A percentile compares a stretch with the other conserved stretches of the same genome.
These are phyloP conservation scores for Diophrys appendiculata DNA, from an alignment of 73 alveolate species.

Conservation along the genomic window DNA sequence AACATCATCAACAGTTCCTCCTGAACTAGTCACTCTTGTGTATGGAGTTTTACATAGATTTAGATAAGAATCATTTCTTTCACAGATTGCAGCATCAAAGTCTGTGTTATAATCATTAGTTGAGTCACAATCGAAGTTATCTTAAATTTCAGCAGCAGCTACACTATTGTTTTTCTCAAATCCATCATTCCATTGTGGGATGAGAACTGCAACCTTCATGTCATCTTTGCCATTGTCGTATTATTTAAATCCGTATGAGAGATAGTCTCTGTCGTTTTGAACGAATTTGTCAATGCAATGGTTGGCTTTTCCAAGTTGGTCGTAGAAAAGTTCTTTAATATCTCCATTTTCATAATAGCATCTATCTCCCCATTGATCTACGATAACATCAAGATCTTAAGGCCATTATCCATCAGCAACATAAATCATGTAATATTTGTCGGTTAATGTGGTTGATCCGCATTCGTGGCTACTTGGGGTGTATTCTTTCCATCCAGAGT, in stretches of 20 bases:
- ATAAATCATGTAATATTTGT: too few relatives aligned
- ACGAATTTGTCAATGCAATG: neutral
- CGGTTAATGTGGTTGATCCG: too few relatives aligned
- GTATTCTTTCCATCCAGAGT: too few relatives aligned
- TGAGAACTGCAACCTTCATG: neutral
- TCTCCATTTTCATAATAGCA: neutral
- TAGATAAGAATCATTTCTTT: neutral
- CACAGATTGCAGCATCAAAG: neutral
- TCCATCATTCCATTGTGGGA: neutral
- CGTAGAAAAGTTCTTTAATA: neutral
- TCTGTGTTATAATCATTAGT: neutral
- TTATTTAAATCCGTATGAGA: neutral
- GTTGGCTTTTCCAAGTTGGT: neutral
- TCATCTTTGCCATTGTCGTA: neutral
- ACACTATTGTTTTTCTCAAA: neutral
- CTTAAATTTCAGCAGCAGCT: neutral
- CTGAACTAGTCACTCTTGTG: too few relatives aligned
- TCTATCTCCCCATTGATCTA: neutral
- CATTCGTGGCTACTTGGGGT: too few relatives aligned
- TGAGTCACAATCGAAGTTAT: neutral
- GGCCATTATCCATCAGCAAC: too few relatives aligned
- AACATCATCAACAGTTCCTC: neutral
- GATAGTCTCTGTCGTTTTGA: neutral
- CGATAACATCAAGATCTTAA: neutral
- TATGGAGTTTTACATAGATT: too few relatives aligned